Evolutionary conservation across 805 yeast genomes (phyloP).

Genomic region (Danielia oregonensis): DNA sequence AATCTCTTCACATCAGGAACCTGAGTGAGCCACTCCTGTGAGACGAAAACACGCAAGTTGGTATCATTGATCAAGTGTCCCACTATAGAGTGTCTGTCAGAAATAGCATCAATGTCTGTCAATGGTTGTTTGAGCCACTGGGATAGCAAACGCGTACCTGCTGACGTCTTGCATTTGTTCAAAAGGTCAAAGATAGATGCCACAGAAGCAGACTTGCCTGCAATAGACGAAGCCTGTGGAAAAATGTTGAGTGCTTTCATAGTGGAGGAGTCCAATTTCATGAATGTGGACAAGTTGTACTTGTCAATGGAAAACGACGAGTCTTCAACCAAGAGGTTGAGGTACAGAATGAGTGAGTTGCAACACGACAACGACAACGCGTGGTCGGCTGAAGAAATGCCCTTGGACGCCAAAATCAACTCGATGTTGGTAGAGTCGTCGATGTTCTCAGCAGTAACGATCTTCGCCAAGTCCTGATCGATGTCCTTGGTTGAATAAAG

Average conservation of each 20-base stretch:
- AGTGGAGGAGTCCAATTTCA: constrained; percentile 91
- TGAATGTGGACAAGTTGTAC: constrained; percentile 72
- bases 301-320: constrained; percentile 51
- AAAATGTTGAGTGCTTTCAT: constrained; percentile 82
- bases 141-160: constrained; percentile 83
- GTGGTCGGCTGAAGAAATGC: constrained; percentile 42
- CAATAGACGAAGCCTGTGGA: constrained; percentile 38
- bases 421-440: constrained; percentile 30
- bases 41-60: constrained; percentile 59
- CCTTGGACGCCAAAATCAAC: constrained; percentile 52
- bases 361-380: constrained; percentile 57
- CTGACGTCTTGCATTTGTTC: constrained; percentile 82
- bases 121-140: constrained; percentile 98
- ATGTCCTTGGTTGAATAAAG: constrained; percentile 64
- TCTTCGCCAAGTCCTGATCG: constrained; percentile 72
- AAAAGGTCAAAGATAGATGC: constrained; percentile 74
- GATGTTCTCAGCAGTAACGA: constrained; percentile 42
- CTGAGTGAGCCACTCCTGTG: constrained; percentile 60
- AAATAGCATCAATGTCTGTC: constrained; percentile 57
- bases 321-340: constrained; percentile 56
- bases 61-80: constrained; percentile 68
- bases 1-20: constrained; percentile 84
- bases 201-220: constrained; percentile 21
- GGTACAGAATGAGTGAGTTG: constrained; percentile 65
- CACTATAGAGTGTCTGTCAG: constrained; percentile 71